Base-by-base conservation (phyloP, 306 rosid genomes). In the Gastrolobium villosum region DNA sequence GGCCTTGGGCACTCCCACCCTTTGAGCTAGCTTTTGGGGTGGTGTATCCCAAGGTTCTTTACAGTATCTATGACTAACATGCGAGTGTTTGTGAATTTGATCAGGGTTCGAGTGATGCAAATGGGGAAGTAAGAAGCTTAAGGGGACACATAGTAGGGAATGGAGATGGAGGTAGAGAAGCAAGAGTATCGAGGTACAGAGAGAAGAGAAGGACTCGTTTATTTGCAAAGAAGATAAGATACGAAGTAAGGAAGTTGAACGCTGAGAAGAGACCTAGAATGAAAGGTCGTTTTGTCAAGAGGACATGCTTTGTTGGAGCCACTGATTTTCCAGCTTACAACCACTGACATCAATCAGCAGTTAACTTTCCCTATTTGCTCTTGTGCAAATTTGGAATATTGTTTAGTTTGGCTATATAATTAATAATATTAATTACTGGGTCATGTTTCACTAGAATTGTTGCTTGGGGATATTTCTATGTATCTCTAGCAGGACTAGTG, bases 181-280 rank as follows among this genome's bases (percentile, higher is more conserved):
- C 98, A 67, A 92, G 98, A 79, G 98, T 94, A 1, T 89, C 89
- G 0, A 89, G 98, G 77, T 94, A 94, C 72, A 90, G 97, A 86
- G 96, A 92, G 72, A 94, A 94, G 86, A 78, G 98, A 68, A 87
- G 97, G 54, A 90, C 95, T 4, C 85, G 98, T 31, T 67, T 94
- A 36, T 94, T 94, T 83, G 89, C 98, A 36, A 94, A 94, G 89
- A 94, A 92, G 59, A 92, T 94, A 61, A 83, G 98, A 61, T 94
- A 94, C 65, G 93, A 94, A 74, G 98, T 94, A 1, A 86, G 98
- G 81, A 94, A 94, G 71, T 72, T 94, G 65, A 94, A 94, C 31
- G 98, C 98, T 1, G 98, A 94, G 79, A 94, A 90, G 75, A 89
- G 98, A 86, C 98, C 98, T 0, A 87, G 98, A 84, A 88, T 94